Conservation (phyloP, 768 basidiomycete species). For the Xerocomellus amylosporus region DNA sequence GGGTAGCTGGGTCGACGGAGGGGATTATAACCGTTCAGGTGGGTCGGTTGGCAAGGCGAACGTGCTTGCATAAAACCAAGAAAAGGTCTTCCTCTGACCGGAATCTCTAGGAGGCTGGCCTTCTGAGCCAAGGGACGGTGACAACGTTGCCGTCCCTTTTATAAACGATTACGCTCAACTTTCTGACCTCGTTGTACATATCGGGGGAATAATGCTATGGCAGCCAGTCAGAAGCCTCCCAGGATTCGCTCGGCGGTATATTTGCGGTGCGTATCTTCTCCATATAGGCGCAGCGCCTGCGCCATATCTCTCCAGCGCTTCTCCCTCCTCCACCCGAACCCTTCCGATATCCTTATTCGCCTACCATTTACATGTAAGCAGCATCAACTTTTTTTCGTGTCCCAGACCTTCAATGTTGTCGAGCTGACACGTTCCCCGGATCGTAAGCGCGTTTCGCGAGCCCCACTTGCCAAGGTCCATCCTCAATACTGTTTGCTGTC, state of each 20-base stretch:
- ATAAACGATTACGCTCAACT: conserved; percentile 25
- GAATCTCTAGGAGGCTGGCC: conserved; percentile 5
- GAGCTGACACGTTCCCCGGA: not conserved
- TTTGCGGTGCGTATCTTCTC: conserved; percentile 18
- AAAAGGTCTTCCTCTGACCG: conserved; percentile 8
- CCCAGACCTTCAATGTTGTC: not conserved
- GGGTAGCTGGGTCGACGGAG: conserved; percentile 20
- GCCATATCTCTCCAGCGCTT: conserved; percentile 9
- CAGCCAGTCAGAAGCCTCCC: conserved; percentile 8
- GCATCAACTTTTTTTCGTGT: not conserved
- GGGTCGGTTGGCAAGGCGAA: conserved; percentile 28
- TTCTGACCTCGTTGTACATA: conserved; percentile 28
- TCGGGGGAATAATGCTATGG: conserved; percentile 18
- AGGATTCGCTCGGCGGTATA: conserved; percentile 22
- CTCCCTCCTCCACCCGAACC: conserved; percentile 16
- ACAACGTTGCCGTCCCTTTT: conserved; percentile 23
- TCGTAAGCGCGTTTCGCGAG: not conserved
- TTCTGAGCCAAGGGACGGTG: conserved; percentile 9
- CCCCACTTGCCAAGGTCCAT: not conserved
- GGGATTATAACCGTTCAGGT: conserved; percentile 19
- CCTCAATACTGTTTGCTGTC: not conserved
- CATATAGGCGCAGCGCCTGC: conserved; percentile 9
- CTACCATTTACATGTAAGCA: not conserved
- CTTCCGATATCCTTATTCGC: conserved; percentile 19
- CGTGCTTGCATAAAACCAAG: conserved; percentile 34